Evolutionary conservation across 2,329 filamentous ascomycete genomes (phyloP).

Genomic region (Colletotrichum sp.): DNA sequence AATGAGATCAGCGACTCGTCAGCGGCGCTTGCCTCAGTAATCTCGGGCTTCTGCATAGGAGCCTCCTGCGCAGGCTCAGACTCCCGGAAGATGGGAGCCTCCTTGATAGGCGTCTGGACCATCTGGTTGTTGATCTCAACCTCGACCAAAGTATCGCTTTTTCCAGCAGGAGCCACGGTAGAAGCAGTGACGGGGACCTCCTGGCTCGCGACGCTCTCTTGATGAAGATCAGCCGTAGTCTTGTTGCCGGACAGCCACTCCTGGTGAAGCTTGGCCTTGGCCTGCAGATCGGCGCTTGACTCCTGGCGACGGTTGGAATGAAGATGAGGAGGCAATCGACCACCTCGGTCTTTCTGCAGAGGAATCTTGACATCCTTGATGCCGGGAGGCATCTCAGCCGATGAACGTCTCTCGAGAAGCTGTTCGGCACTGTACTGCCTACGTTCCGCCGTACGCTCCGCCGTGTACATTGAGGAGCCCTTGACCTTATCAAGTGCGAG

Average conservation of each 20-base stretch:
- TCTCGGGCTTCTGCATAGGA: background rate
- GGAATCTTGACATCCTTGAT: conserved; percentile 6
- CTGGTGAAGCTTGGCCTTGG: background rate
- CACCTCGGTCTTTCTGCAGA: background rate
- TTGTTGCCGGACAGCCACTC: background rate
- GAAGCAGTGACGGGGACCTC: background rate
- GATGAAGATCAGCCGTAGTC: background rate
- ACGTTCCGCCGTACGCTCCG: background rate
- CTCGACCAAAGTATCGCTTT: background rate
- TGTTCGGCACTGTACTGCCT: background rate
- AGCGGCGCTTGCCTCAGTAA: background rate
- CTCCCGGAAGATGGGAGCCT: background rate
- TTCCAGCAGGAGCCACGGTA: background rate
- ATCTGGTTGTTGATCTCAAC: background rate
- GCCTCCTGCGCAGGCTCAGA: background rate
- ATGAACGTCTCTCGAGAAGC: background rate
- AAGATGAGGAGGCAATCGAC: background rate
- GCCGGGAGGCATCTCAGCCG: background rate
- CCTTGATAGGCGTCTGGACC: background rate
- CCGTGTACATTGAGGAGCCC: background rate
- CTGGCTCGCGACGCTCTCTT: background rate
- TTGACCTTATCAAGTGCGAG: conserved; percentile 7
- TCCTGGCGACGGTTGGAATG: background rate
- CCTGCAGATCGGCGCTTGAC: background rate
- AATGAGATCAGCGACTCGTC: background rate